Evolutionary conservation across 345 rosid species (phyloP).

Genomic region (Ceriops decandra): DNA sequence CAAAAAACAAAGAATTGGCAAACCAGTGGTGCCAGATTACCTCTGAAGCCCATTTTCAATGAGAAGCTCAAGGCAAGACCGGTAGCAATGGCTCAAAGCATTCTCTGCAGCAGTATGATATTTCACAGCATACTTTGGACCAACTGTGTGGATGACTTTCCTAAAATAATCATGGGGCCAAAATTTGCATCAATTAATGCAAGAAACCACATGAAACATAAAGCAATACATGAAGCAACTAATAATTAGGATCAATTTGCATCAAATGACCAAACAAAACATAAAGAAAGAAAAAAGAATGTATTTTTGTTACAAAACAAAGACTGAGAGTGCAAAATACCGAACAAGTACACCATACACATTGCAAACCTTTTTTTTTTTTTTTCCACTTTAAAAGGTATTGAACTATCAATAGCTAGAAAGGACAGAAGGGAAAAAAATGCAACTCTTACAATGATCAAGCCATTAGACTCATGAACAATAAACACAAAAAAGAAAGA

Average conservation of each 20-base stretch:
- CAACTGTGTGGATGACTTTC: slow-evolving; percentile 79
- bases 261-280: not conserved
- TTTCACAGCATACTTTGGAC: slow-evolving; percentile 94
- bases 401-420: too few relatives aligned
- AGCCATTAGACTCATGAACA: too few relatives aligned
- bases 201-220: too few relatives aligned
- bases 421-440: too few relatives aligned
- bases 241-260: not conserved
- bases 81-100: slow-evolving; percentile 96
- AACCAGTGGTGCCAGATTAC: slow-evolving; percentile 37
- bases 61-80: slow-evolving; percentile 91
- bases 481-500: too few relatives aligned
- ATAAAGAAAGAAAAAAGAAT: not conserved
- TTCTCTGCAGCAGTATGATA: slow-evolving; percentile 99
- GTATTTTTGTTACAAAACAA: not conserved
- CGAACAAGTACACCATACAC: too few relatives aligned
- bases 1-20: not conserved
- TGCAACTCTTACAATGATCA: too few relatives aligned
- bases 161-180: not conserved
- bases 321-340: not conserved
- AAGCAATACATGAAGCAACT: not conserved
- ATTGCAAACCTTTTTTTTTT: too few relatives aligned
- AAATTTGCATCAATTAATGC: not conserved
- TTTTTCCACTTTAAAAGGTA: too few relatives aligned
- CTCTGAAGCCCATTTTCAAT: slow-evolving; percentile 83